Evolutionary conservation across 1,284 basidiomycete species (phyloP), one percentile per base, ranked within the genome.

Genomic region (Cryptococcus depauperatus): DNA sequence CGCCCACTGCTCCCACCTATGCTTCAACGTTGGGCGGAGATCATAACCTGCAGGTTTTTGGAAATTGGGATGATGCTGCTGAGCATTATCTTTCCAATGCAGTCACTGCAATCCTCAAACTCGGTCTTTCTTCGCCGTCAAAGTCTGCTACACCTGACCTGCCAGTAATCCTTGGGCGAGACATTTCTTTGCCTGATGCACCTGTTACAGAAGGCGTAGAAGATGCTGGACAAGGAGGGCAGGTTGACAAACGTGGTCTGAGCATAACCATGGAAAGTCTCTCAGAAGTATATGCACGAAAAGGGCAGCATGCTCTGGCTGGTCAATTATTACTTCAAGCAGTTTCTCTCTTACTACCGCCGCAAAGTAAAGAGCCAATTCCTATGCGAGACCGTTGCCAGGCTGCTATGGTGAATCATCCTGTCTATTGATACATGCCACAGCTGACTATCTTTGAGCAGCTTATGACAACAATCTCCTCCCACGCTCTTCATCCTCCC

Each of bases 251-350:
- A 47, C 52, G 62, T 21, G 67, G 68, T 11, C 50, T 71, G 40
- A 68, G 66, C 3, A 64, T 70, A 50, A 68, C 66, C n/a, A 70
- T 71, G 70, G 68, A 70, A 50, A 53, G 59, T 0, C 49, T 71
- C 4, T 59, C 68, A 11, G 68, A 69, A 34, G 61, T 71, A 5
- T 69, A 69, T 44, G 66, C 65, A 2, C 52, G 61, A 32, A 62
- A 64, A 37, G 58, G 61, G 13, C 48, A 64, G 33, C 55, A 58
- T 38, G 62, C 65, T 16, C 37, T 65, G 16, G 61, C 70, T 3
- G 67, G 56, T 13, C 66, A 68, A 38, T 54, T 70, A 8, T 48
- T 70, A 19, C 43, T 71, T 5, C 70, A 71, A 51, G 66, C 68
- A 9, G 54, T 69, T 5, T 61, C 59, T 26, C 62, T 62, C 3